Evolutionary conservation across 345 rosid species (phyloP).

Genomic region (Melaleuca alternifolia): DNA sequence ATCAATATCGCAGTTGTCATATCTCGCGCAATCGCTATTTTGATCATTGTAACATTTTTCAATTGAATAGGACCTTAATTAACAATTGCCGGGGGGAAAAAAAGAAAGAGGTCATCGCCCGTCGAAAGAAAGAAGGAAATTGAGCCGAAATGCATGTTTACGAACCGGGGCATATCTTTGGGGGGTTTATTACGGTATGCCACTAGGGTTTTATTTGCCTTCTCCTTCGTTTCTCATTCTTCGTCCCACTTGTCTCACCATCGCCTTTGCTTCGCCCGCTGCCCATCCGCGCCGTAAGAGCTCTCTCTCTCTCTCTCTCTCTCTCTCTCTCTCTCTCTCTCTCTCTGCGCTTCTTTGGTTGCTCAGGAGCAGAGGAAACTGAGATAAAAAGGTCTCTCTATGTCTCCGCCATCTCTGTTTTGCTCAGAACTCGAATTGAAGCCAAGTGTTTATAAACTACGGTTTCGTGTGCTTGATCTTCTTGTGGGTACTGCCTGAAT

Average conservation of each 20-base stretch:
- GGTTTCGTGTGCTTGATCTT: neutral
- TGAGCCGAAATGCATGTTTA: neutral
- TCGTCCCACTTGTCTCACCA: neutral
- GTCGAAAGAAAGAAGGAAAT: neutral
- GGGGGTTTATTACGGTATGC: neutral
- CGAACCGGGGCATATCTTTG: neutral
- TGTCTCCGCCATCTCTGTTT: neutral
- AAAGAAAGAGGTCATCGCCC: too few species aligned
- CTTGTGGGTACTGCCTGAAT: neutral
- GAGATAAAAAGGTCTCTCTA: neutral
- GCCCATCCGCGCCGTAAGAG: neutral
- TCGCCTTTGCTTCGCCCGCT: neutral
- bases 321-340: neutral
- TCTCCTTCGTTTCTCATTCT: neutral
- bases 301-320: neutral
- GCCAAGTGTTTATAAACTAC: fast-evolving
- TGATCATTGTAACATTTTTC: neutral
- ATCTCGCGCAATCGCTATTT: neutral
- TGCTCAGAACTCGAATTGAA: neutral
- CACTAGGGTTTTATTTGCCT: neutral
- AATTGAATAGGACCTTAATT: neutral
- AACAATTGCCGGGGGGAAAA: neutral
- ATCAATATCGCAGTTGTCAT: neutral
- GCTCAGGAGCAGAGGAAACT: neutral
- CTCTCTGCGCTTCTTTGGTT: neutral